phyloP scores from a whole-genome alignment of 768 basidiomycete species.

The Ramaria sp. region DNA sequence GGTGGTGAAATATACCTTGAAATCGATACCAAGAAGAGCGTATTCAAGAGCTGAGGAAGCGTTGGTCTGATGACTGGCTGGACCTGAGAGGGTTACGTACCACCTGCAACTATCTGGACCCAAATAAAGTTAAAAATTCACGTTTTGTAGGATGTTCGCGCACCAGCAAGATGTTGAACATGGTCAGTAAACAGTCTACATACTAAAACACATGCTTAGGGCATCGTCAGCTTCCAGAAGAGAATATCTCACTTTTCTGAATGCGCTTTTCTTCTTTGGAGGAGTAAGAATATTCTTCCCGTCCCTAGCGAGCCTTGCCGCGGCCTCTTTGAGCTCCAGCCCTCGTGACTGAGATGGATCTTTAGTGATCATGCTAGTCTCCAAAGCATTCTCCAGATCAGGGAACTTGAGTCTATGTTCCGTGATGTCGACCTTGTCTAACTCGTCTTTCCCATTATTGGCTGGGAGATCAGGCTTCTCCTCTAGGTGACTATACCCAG shows the following conservation, averaged over 20 bases:
- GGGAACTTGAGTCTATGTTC: conserved; percentile 41
- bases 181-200: conserved; percentile 46
- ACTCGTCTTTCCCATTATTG: conserved; percentile 20
- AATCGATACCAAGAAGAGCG: conserved; percentile 49
- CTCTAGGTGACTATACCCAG: conserved; percentile 56
- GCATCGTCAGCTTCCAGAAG: conserved; percentile 11
- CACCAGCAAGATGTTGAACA: conserved; percentile 51
- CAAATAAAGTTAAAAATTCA: background rate
- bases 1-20: conserved; percentile 29
- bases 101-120: conserved; percentile 40
- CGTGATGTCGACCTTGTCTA: conserved; percentile 39
- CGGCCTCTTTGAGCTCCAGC: conserved; percentile 41
- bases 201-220: conserved; percentile 31
- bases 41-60: conserved; percentile 38
- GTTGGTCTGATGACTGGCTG: background rate
- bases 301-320: conserved; percentile 39
- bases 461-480: conserved; percentile 25
- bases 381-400: conserved; percentile 28
- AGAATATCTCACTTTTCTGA: conserved; percentile 39
- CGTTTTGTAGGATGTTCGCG: background rate
- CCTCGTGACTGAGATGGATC: conserved; percentile 41
- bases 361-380: conserved; percentile 40
- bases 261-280: conserved; percentile 53
- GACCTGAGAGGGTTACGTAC: background rate
- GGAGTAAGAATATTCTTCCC: conserved; percentile 57